Conservation (phyloP, 495 filamentous ascomycete species). For the Aspergillus ellipticus region DNA sequence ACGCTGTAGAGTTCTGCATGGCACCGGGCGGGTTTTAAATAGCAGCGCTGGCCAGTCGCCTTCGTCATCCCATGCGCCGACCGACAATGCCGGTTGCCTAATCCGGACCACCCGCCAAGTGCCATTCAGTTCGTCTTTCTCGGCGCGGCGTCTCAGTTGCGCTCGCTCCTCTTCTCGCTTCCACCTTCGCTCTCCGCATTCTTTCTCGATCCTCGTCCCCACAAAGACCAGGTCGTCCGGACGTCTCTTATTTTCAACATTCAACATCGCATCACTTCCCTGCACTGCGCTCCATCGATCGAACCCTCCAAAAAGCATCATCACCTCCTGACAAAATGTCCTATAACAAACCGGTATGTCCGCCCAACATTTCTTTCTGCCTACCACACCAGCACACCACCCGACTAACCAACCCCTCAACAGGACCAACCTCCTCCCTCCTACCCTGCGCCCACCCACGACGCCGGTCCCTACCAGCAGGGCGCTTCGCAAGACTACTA, state of each 20-base stretch:
- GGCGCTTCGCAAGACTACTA: constrained; percentile 32
- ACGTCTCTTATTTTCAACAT: neutral
- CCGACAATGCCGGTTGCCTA: constrained; percentile 7
- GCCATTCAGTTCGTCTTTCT: constrained; percentile 1
- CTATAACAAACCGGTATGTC: constrained; percentile 38
- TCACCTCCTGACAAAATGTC: constrained; percentile 24
- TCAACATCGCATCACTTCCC: constrained; percentile 1
- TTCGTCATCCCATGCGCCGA: neutral
- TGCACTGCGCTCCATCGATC: neutral
- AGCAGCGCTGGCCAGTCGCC: neutral
- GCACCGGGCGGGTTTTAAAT: neutral
- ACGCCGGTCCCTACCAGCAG: constrained; percentile 22
- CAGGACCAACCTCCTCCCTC: constrained; percentile 41
- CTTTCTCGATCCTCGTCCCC: neutral
- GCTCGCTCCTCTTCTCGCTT: no score
- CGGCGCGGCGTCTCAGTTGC: neutral
- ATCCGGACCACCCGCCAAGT: constrained; percentile 14
- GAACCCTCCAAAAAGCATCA: neutral
- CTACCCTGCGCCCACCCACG: constrained; percentile 32
- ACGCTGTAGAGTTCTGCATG: neutral
- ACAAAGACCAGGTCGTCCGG: neutral
- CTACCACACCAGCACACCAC: neutral
- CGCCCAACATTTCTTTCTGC: neutral
- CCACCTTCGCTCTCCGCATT: neutral
- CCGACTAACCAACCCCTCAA: constrained; percentile 14